Conservation (phyloP, 139 green algal species). For the Coelastrella sp. region DNA sequence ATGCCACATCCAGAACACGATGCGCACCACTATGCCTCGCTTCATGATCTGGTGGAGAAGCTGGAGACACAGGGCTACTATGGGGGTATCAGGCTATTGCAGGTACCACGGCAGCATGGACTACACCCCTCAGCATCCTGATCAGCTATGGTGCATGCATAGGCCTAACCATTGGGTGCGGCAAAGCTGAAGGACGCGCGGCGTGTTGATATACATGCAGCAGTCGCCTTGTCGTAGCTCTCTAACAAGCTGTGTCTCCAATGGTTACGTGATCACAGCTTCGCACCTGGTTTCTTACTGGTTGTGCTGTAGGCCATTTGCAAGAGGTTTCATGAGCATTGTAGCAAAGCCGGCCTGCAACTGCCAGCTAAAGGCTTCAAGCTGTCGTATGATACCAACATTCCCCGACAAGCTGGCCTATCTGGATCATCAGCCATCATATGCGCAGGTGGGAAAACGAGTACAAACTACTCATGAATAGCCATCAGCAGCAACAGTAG, state of each 20-base stretch:
- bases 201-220: too few species aligned
- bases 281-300: too few species aligned
- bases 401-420: slow-evolving; percentile 89
- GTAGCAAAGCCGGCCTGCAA: slow-evolving; percentile 56
- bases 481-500: too few species aligned
- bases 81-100: slow-evolving; percentile 87
- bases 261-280: too few species aligned
- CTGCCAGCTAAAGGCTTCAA: slow-evolving; percentile 73
- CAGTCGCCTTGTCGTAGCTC: too few species aligned
- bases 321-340: slow-evolving; percentile 78
- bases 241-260: too few species aligned
- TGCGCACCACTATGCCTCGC: slow-evolving; percentile 55
- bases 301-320: slow-evolving; percentile 71
- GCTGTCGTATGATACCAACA: slow-evolving; percentile 89
- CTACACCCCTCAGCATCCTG: too few species aligned
- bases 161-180: too few species aligned
- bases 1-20: slow-evolving; percentile 80
- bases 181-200: too few species aligned
- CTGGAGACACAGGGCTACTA: slow-evolving; percentile 77
- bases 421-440: slow-evolving; percentile 92
- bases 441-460: slow-evolving; percentile 57
- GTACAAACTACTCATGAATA: too few species aligned
- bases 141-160: too few species aligned
- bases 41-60: slow-evolving; percentile 58
- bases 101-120: slow-evolving; percentile 43